Percentiles rank a stretch among this genome's conserved stretches.
Conservation (phyloP, 306 rosid genomes). For the Canavalia ensiformis region DNA sequence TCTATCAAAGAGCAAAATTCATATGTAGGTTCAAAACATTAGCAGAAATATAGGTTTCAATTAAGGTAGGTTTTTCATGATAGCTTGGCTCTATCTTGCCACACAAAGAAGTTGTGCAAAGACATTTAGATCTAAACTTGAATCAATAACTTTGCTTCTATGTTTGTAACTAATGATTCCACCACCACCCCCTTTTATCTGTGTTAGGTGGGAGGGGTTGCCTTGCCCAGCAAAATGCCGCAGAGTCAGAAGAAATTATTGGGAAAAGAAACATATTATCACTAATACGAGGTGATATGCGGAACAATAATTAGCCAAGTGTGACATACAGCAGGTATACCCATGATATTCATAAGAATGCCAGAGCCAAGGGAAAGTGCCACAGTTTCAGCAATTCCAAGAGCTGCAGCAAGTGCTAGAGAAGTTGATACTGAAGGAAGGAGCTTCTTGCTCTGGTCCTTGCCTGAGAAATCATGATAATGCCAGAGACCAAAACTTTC, state of each 20-base stretch:
- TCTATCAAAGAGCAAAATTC: not conserved
- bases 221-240: constrained; percentile 10
- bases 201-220: constrained; percentile 16
- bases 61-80: not conserved
- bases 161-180: not conserved
- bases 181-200: not conserved
- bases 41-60: constrained; percentile 16
- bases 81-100: constrained; percentile 4
- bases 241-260: constrained; percentile 29
- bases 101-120: constrained; percentile 22
- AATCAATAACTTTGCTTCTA: constrained; percentile 13
- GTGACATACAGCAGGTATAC: constrained; percentile 91
- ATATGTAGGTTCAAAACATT: constrained; percentile 26
- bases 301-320: constrained; percentile 51
- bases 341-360: constrained; percentile 82
- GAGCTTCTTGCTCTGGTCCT: constrained; percentile 59
- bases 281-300: constrained; percentile 8
- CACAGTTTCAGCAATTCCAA: constrained; percentile 89
- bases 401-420: constrained; percentile 79
- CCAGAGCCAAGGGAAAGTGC: constrained; percentile 84
- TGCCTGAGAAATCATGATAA: constrained; percentile 55
- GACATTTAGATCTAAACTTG: not conserved
- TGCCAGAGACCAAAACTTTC: constrained; percentile 36
- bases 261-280: constrained; percentile 18
- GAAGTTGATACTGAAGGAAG: constrained; percentile 89